Base-by-base conservation (phyloP, 2,329 filamentous ascomycete genomes). In the Verticillium tricorpus region DNA sequence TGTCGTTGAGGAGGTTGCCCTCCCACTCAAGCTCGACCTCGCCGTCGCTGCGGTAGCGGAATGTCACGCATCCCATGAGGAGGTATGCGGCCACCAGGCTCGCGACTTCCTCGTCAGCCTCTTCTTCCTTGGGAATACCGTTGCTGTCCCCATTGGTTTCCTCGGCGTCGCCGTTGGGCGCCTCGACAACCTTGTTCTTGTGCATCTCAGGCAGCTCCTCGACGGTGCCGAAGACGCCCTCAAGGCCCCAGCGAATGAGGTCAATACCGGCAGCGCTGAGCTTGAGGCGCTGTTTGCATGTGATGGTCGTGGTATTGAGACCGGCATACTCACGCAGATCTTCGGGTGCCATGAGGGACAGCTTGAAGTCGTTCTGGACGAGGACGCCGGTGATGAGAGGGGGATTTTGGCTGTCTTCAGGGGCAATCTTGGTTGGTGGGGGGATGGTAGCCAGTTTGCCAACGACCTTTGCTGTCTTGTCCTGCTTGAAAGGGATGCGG, bases 361-460 rank as follows among this genome's bases (percentile, higher is more conserved):
- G 86, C 74, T 98, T 97, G 76, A 99, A 98, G 73, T 97, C 95
- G 73, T 96, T 98, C 69, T 98, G 94, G 8, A 99, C 93, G 17
- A 99, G 82, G 0, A 99, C 95, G 32, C 95, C 95, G 0, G 89
- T 91, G 68, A 99, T 86, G 54, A 98, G 81, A 61, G 78, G 79
- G 12, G 72, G 70, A 25, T 69, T 62, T 0, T 73, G 72, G 34
- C 75, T 69, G 28, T 71, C 73, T 55, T 72, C 71, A 1, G 69
- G 64, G 7, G 67, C 67, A 25, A 75, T 62, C 14, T 76, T 74
- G 17, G 74, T 74, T 2, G 91, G 90, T 2, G 91, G 91, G 2
- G 89, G 84, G 57, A 94, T 88, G 35, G 92, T 86, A 8, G 95
- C 95, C 14, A 99, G 85, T 73, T 93, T 94, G 67, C 95, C 95